Evolutionary conservation across 1,284 basidiomycete genomes (phyloP).

Genomic region (Coriolopsis trogii): DNA sequence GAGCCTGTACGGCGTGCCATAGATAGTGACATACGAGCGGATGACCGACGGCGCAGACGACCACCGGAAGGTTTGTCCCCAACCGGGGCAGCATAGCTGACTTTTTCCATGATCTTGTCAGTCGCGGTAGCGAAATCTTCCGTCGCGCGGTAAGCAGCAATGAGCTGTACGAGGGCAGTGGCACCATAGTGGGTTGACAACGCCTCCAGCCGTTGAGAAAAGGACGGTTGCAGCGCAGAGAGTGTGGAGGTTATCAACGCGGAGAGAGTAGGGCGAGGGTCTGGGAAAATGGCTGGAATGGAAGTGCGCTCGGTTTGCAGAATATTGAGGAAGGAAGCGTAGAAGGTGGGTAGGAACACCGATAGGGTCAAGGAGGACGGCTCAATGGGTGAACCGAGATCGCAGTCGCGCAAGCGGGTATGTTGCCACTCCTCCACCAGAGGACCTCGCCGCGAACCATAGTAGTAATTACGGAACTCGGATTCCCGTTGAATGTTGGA

Average conservation of each 20-base stretch:
- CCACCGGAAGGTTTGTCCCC: constrained; percentile 2
- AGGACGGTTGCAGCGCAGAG: constrained; percentile 77
- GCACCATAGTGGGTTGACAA: constrained; percentile 68
- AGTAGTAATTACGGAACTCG: constrained; percentile 93
- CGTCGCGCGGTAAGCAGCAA: constrained; percentile 70
- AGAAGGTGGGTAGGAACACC: constrained; percentile 77
- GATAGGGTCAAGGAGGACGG: constrained; percentile 46
- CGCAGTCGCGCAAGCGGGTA: constrained; percentile 53
- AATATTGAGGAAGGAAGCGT: constrained; percentile 64
- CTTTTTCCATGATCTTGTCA: constrained; percentile 78
- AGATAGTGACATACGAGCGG: constrained; percentile 77
- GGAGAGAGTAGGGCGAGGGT: constrained; percentile 74
- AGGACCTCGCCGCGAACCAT: constrained; percentile 72
- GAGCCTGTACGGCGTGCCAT: constrained; percentile 63
- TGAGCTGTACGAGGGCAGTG: constrained; percentile 67
- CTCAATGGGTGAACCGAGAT: constrained; percentile 32
- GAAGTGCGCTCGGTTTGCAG: constrained; percentile 74
- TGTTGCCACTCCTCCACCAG: constrained; percentile 74
- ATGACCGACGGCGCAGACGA: constrained; percentile 45
- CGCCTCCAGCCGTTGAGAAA: constrained; percentile 74
- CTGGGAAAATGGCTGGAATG: constrained; percentile 81
- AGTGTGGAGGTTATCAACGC: constrained; percentile 82
- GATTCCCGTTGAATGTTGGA: constrained; percentile 86
- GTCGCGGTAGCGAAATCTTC: constrained; percentile 79
- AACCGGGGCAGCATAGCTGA: constrained; percentile 47